Percentiles rank a stretch among this genome's conserved stretches.
Conservation (phyloP, 2,329 filamentous ascomycete genomes). For the Cytospora chrysosperma region DNA sequence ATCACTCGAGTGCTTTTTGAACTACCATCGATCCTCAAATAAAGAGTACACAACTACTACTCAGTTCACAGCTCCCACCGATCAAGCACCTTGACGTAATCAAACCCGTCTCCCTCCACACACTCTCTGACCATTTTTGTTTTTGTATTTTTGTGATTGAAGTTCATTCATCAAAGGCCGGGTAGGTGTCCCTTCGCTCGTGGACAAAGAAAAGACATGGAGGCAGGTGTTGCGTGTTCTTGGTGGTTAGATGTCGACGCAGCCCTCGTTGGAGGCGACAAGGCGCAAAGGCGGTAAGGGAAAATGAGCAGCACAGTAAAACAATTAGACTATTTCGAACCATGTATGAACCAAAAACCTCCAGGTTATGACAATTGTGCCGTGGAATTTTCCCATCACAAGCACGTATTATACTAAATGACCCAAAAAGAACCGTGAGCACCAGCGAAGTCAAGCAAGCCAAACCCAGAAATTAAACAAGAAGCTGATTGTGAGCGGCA, state of each 20-base stretch:
- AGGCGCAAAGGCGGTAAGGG: not conserved
- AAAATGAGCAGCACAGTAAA: conserved; percentile 13
- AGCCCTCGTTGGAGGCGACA: not conserved
- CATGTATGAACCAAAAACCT: conserved; percentile 21
- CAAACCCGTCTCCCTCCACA: not conserved
- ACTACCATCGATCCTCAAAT: not conserved
- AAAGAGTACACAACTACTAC: not conserved
- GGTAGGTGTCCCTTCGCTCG: conserved; percentile 5
- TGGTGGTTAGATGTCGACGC: not conserved
- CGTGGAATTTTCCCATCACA: conserved; percentile 22
- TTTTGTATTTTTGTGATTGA: not conserved
- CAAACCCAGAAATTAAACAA: conserved; percentile 16
- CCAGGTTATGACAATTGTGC: conserved; percentile 12
- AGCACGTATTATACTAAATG: conserved; percentile 23
- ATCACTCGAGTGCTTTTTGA: too few species aligned
- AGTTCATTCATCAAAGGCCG: conserved; percentile 12
- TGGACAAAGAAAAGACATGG: conserved; percentile 8
- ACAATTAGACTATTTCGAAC: conserved; percentile 23
- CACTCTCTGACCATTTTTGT: not conserved
- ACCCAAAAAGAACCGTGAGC: conserved; percentile 18
- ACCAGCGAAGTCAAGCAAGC: conserved; percentile 19
- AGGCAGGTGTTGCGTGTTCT: conserved; percentile 14
- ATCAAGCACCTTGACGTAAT: not conserved
- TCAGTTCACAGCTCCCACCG: not conserved
- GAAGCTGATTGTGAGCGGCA: not conserved